These are phyloP conservation scores for Cadophora sp. DNA, from an alignment of 2,329 filamentous ascomycete species.

Conservation along the genomic window DNA sequence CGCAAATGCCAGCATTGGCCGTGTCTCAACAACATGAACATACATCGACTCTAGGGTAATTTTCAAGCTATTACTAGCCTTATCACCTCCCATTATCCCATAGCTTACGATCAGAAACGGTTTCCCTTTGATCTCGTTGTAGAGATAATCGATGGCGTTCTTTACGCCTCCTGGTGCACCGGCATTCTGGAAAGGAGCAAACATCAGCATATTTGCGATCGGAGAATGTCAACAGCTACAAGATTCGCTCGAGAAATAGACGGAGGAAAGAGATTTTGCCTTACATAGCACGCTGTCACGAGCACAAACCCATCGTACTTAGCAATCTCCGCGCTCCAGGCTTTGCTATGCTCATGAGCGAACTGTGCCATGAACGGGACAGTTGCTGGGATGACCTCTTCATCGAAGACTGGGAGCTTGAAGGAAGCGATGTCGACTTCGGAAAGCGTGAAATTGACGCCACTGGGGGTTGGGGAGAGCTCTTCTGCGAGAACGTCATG, in stretches of 20 bases:
- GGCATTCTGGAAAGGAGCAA: conserved; percentile 52
- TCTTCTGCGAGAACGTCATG: conserved; percentile 13
- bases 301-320: conserved; percentile 55
- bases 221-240: background rate
- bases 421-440: conserved; percentile 48
- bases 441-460: conserved; percentile 33
- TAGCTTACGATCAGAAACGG: conserved; percentile 60
- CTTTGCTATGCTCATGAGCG: conserved; percentile 49
- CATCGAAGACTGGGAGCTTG: conserved; percentile 54
- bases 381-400: conserved; percentile 49
- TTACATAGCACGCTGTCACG: conserved; percentile 54
- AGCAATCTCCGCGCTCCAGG: conserved; percentile 53
- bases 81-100: conserved; percentile 52
- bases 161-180: conserved; percentile 60
- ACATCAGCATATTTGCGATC: background rate
- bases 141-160: conserved; percentile 68
- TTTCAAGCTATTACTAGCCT: conserved; percentile 43
- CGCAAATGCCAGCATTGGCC: conserved; percentile 43
- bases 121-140: conserved; percentile 64
- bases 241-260: background rate
- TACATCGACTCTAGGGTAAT: conserved; percentile 42
- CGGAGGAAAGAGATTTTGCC: background rate
- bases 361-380: conserved; percentile 48
- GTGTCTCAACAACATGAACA: conserved; percentile 43
- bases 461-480: conserved; percentile 23